Evolutionary conservation across 2,329 filamentous ascomycete species (phyloP), one percentile per base, ranked within the genome.

Genomic region (Rosellinia necatrix): DNA sequence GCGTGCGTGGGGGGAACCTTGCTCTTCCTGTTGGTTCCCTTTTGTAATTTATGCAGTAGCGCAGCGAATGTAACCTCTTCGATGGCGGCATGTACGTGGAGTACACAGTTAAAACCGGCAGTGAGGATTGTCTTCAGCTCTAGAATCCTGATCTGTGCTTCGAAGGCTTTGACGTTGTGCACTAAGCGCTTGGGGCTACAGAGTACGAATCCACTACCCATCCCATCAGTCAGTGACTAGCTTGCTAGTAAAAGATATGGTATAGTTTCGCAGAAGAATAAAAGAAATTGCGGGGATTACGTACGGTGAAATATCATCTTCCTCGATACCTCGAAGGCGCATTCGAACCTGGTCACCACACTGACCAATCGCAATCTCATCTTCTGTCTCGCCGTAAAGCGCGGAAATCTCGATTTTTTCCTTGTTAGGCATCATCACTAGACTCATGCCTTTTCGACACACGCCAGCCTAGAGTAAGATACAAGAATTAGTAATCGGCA

Each of bases 81-180:
- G 59, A 97, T 96, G 19, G 94, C 94, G 4, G 93, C 92, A 76
- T 99, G 94, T 19, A 99, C 91, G 77, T 99, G 94, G 65, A 99
- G 80, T 35, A 99, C 96, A 70, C 94, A 99, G 79, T 97, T 97
- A 80, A 96, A 99, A 49, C 94, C 94, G 17, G 93, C 91, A 7
- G 89, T 90, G 34, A 99, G 81, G 70, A 99, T 99, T 68, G 81
- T 92, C 84, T 96, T 97, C 62, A 99, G 81, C 64, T 99, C 94
- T 48, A 99, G 80, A 62, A 99, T 92, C 57, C 91, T 88, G 70
- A 99, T 96, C 77, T 99, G 96, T 2, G 94, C 96, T 77, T 99
- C 96, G 66, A 99, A 99, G 46, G 87, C 80, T 48, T 82, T 77
- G 32, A 99, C 96, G 69, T 87, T 93, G 78, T 99, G 91, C 19